These are phyloP conservation scores for Eucalyptus shirleyi DNA, from an alignment of 345 rosid genomes.

Conservation along the genomic window DNA sequence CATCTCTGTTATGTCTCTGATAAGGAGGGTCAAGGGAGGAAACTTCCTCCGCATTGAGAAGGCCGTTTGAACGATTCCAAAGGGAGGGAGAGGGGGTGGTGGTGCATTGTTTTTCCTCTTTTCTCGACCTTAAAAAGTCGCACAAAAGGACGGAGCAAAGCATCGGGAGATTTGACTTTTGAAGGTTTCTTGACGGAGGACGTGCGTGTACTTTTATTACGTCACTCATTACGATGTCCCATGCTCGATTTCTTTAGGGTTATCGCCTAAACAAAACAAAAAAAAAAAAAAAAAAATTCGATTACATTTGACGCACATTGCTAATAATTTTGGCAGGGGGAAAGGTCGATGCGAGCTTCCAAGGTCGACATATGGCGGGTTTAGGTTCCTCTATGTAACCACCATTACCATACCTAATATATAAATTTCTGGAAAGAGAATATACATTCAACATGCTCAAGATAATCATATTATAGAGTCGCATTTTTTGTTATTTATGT, in stretches of 20 bases:
- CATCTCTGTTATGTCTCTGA: background rate
- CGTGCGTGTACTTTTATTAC: background rate
- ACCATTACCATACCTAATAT: background rate
- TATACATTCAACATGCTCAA: background rate
- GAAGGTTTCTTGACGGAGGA: background rate
- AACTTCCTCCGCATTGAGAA: background rate
- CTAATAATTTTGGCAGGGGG: background rate
- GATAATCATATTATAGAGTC: background rate
- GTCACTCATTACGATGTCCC: background rate
- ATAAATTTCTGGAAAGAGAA: background rate
- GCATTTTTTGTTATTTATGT: background rate
- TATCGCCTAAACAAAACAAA: background rate
- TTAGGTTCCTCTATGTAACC: background rate
- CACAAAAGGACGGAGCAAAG: background rate
- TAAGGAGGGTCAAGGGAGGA: background rate
- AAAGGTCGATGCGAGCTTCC: background rate
- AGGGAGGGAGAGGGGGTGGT: background rate
- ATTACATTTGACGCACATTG: background rate
- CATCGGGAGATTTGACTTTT: background rate
- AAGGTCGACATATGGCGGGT: background rate
- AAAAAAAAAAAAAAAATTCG: too few species aligned
- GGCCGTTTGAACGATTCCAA: constrained; percentile 15
- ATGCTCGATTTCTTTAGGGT: background rate
- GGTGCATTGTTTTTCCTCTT: background rate
- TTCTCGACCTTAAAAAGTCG: background rate